Percentiles rank a stretch among this genome's conserved stretches.
Evolutionary conservation across 2,329 filamentous ascomycete species (phyloP).

Genomic region (Botrytis sinoallii): DNA sequence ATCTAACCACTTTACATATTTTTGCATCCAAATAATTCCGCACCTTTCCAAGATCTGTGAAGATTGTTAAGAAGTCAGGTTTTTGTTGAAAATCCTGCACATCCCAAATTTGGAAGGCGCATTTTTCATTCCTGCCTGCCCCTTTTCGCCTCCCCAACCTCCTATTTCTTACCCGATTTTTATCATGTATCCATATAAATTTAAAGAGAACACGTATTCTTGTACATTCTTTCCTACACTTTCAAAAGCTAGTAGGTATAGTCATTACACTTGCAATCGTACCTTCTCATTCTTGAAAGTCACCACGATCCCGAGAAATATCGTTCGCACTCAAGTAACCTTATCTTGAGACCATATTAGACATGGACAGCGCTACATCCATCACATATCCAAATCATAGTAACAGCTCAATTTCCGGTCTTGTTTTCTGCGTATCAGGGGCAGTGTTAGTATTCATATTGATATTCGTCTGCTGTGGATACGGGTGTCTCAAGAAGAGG

Average conservation of each 20-base stretch:
- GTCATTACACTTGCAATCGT: neutral
- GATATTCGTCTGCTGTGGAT: conserved; percentile 6
- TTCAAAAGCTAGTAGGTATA: neutral
- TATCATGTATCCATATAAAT: neutral
- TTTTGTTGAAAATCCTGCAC: neutral
- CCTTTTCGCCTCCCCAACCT: neutral
- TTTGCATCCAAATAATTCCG: accelerated
- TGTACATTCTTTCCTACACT: neutral
- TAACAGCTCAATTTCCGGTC: neutral
- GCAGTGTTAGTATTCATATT: neutral
- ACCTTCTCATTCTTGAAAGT: neutral
- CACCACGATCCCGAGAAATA: neutral
- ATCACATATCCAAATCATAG: neutral
- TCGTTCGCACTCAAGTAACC: neutral
- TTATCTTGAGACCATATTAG: neutral
- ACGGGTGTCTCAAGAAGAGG: conserved; percentile 1
- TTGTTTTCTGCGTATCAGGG: neutral
- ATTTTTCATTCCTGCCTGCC: neutral
- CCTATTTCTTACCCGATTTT: neutral
- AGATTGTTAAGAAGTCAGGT: neutral
- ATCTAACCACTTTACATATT: neutral
- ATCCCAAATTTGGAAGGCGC: neutral
- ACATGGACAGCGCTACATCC: neutral
- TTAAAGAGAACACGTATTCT: neutral
- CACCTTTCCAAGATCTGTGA: too few relatives aligned